A percentile compares a stretch with the other conserved stretches of the same genome.
These are phyloP conservation scores for Syzygium oleosum DNA, from an alignment of 345 rosid genomes.

Conservation along the genomic window DNA sequence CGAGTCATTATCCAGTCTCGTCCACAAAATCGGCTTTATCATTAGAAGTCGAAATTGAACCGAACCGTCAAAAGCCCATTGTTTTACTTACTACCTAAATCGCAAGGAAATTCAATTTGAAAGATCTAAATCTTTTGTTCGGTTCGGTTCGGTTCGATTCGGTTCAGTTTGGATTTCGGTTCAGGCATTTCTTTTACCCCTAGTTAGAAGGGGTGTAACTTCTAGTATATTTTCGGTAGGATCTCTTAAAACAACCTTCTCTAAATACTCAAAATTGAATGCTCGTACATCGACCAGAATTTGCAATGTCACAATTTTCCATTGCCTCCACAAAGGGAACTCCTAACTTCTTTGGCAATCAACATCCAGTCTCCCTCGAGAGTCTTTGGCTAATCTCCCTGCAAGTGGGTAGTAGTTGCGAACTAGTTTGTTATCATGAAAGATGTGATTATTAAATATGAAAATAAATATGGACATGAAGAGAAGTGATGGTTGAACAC, in stretches of 20 bases:
- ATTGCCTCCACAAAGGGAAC: slow-evolving; percentile 42
- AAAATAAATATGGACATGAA: slow-evolving; percentile 4
- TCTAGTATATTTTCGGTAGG: neutral
- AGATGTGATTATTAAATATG: too few species aligned
- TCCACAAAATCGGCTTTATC: neutral
- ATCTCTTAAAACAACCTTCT: neutral
- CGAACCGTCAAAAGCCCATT: too few species aligned
- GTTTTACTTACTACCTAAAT: too few species aligned
- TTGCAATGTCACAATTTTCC: slow-evolving; percentile 26
- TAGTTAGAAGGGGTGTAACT: neutral
- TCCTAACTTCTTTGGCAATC: slow-evolving; percentile 23
- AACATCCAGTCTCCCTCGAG: slow-evolving; percentile 20
- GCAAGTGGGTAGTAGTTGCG: slow-evolving; percentile 57
- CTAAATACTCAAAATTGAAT: neutral
- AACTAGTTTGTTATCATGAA: slow-evolving; percentile 35
- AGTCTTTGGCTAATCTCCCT: slow-evolving; percentile 35
- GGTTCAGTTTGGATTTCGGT: neutral
- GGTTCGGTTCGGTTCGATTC: neutral
- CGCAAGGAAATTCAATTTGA: too few species aligned
- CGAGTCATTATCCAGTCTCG: neutral
- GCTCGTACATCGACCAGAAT: slow-evolving; percentile 6
- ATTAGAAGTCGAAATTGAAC: neutral
- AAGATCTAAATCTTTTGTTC: neutral
- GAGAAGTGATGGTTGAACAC: too few species aligned
- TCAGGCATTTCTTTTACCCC: neutral